Evolutionary conservation across 371 early-diverging fungal genomes (phyloP).

Genomic region (Circinella minor): DNA sequence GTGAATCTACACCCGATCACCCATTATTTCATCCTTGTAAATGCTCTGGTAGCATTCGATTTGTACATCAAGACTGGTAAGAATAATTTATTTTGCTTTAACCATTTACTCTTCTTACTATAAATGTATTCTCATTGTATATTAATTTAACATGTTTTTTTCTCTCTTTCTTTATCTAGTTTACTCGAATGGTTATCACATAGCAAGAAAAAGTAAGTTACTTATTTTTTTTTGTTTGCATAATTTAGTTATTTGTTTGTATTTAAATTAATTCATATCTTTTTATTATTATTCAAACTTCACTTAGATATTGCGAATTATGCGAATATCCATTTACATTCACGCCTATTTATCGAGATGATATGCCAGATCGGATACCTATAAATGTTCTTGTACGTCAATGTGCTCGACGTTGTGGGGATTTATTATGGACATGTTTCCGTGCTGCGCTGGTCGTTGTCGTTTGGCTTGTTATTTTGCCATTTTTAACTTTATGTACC

Average conservation of each 20-base stretch:
- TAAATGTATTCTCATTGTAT: not conserved
- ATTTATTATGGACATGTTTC: slow-evolving; percentile 31
- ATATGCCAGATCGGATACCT: slow-evolving; percentile 77
- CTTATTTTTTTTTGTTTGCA: not conserved
- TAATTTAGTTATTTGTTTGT: slow-evolving; percentile 4
- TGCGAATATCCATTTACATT: slow-evolving; percentile 81
- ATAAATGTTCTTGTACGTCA: slow-evolving; percentile 52
- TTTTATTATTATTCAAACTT: slow-evolving; percentile 14
- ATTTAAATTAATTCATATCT: not conserved
- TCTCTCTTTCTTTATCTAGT: slow-evolving; percentile 37
- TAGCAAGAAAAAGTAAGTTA: slow-evolving; percentile 71
- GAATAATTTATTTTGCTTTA: not conserved
- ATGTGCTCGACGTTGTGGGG: slow-evolving; percentile 44
- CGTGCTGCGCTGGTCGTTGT: slow-evolving; percentile 63
- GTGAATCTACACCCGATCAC: slow-evolving; percentile 73
- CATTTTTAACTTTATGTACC: slow-evolving; percentile 82
- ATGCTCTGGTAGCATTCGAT: slow-evolving; percentile 91
- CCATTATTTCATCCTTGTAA: slow-evolving; percentile 91
- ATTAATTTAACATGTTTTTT: not conserved
- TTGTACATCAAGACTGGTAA: slow-evolving; percentile 87
- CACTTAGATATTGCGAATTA: slow-evolving; percentile 71
- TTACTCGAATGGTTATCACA: slow-evolving; percentile 88
- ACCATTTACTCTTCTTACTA: too few species aligned
- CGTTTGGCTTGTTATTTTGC: slow-evolving; percentile 87
- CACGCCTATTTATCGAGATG: slow-evolving; percentile 72